Base-by-base conservation (phyloP, 169 alveolate genomes). In the Prorocentrum cordatum region DNA sequence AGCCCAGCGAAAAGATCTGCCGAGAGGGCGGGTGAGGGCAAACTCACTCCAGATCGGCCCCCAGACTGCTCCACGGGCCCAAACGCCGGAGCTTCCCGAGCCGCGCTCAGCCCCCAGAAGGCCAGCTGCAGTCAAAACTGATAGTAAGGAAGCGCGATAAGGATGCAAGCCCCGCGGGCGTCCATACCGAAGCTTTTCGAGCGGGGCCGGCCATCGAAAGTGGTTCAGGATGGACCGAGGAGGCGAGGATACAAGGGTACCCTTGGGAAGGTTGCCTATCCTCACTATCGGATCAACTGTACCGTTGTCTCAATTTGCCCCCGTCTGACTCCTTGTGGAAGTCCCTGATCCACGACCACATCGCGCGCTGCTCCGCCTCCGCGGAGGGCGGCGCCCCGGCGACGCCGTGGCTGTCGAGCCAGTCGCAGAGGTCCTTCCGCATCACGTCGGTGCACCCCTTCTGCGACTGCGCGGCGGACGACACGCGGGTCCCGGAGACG, bases 321-420 rank as follows among this genome's bases (percentile, higher is more conserved):
- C n/a, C 16, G n/a, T 42, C 54, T 0, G 16, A 2, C 32, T 58
- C 88, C 88, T 79, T 79, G 88, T 79, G 88, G 33, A 79, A 79
- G 75, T 79, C 88, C 27, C 88, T 39, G 36, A 79, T 79, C 88
- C 88, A 79, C 47, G 31, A 42, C 88, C 88, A 79, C 88, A 79
- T 79, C 14, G 88, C 88, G 27, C 66, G 64, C 45, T 58, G 75
- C 66, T 58, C 88, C 31, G 67, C 88, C 88, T 79, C 80, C 18
- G 80, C 62, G 14, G 80, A 68, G 10, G 80, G 80, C 36, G 80
- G 80, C 5, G 80, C 62, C 39, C 80, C 80, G 36, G 61, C 26
- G 24, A n/a, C n/a, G 33, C 80, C 80, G 14, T 68, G 80, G 3
- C 39, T 61, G 10, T 26, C 62, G 62, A 68, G 80, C 80, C 80